These are phyloP conservation scores for Syzygium aqueum DNA, from an alignment of 345 rosid genomes.

Conservation along the genomic window DNA sequence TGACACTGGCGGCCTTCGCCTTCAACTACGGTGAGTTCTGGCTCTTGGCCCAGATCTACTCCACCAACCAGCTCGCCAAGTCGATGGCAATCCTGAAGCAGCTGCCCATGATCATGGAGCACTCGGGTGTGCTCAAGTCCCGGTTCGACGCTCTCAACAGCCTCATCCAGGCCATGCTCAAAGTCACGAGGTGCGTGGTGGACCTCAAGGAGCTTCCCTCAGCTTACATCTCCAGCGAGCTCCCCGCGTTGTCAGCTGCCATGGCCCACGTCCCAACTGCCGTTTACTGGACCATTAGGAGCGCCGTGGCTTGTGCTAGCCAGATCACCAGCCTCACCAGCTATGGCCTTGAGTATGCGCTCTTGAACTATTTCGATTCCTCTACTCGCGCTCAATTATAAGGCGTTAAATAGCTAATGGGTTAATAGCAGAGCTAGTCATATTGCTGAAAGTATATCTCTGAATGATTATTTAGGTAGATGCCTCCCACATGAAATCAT, in stretches of 20 bases:
- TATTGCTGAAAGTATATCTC: background rate
- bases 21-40: slow-evolving; percentile 77
- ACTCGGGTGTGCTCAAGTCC: slow-evolving; percentile 30
- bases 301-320: slow-evolving; percentile 53
- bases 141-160: slow-evolving; percentile 39
- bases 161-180: slow-evolving; percentile 57
- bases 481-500: background rate
- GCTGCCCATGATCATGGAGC: slow-evolving; percentile 48
- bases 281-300: slow-evolving; percentile 75
- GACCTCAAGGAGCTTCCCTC: slow-evolving; percentile 54
- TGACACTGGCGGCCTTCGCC: slow-evolving; percentile 71
- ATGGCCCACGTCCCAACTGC: slow-evolving; percentile 48
- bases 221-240: slow-evolving; percentile 35
- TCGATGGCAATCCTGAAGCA: slow-evolving; percentile 73
- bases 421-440: background rate
- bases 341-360: slow-evolving; percentile 48
- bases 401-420: background rate
- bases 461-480: background rate
- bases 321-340: slow-evolving; percentile 51
- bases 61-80: slow-evolving; percentile 67
- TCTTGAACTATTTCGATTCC: background rate
- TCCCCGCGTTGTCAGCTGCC: slow-evolving; percentile 26
- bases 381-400: background rate
- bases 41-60: slow-evolving; percentile 59
- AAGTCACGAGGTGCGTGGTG: slow-evolving; percentile 45